Percentiles rank a stretch among this genome's conserved stretches.
Evolutionary conservation across 1,284 basidiomycete genomes (phyloP).

Genomic region (Psilocybe mexicana): DNA sequence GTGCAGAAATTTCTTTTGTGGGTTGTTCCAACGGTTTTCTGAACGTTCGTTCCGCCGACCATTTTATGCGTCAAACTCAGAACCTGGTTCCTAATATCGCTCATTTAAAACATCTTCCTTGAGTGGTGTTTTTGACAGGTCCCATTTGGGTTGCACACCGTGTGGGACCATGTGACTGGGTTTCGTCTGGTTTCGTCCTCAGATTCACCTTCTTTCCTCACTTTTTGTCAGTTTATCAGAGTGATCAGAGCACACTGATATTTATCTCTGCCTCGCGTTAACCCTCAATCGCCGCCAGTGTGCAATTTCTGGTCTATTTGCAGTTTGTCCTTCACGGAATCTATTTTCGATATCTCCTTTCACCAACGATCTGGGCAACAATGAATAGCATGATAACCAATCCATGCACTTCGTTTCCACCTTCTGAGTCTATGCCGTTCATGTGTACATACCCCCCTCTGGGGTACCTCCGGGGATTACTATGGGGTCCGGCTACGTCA

Average conservation of each 20-base stretch:
- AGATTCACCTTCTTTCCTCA: background rate
- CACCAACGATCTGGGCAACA: background rate
- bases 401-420: background rate
- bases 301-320: background rate
- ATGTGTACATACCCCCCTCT: background rate
- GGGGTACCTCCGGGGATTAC: background rate
- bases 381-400: background rate
- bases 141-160: background rate
- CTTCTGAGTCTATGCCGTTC: background rate
- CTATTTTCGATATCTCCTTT: background rate
- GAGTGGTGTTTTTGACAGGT: background rate
- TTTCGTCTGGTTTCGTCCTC: background rate
- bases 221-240: background rate
- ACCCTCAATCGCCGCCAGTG: background rate
- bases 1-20: background rate
- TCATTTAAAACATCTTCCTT: background rate
- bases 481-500: conserved; percentile 1
- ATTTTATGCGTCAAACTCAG: background rate
- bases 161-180: background rate
- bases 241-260: background rate
- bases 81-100: background rate
- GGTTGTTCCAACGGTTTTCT: background rate
- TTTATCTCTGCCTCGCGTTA: background rate
- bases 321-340: background rate
- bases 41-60: background rate